Evolutionary conservation across 139 green algal species (phyloP).

Genomic region (Chlamydomonas sphaeroides): DNA sequence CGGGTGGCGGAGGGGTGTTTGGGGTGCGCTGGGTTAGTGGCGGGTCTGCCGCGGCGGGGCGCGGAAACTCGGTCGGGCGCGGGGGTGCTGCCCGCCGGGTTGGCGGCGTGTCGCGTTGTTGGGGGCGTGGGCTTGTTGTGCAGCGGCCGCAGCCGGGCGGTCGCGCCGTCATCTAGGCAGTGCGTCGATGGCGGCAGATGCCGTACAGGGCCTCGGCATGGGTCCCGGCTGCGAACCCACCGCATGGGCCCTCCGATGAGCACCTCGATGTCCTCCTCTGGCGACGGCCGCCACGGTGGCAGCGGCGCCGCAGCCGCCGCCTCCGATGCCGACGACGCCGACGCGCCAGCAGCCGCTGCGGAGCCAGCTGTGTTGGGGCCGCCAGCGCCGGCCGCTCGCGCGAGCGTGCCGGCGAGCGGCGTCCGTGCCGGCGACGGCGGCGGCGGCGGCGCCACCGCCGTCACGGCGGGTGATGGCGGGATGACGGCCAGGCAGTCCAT

Average conservation of each 20-base stretch:
- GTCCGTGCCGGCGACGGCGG: neutral
- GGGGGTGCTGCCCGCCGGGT: too few species aligned
- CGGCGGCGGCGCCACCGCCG: neutral
- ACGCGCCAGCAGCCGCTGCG: too few species aligned
- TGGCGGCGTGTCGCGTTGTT: too few species aligned
- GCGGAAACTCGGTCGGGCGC: too few species aligned
- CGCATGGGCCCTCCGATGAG: neutral
- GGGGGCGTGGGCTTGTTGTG: too few species aligned
- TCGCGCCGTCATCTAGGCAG: neutral
- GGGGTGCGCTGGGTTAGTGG: neutral
- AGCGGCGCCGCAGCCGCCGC: neutral
- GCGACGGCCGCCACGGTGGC: neutral
- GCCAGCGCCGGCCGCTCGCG: too few species aligned
- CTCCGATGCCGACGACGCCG: too few species aligned
- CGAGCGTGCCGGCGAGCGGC: too few species aligned
- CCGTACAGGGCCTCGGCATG: too few species aligned
- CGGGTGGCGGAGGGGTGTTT: neutral
- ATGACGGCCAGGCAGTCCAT: conserved; percentile 22
- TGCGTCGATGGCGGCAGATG: neutral
- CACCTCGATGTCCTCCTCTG: neutral
- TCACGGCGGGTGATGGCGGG: neutral
- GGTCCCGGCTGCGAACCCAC: neutral
- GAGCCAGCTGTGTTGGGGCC: neutral
- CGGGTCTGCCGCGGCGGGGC: too few species aligned
- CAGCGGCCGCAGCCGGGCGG: neutral